Evolutionary conservation across 1,139 yeast species (phyloP), one percentile per base, ranked within the genome.

Genomic region (Yamadazyma sp.): DNA sequence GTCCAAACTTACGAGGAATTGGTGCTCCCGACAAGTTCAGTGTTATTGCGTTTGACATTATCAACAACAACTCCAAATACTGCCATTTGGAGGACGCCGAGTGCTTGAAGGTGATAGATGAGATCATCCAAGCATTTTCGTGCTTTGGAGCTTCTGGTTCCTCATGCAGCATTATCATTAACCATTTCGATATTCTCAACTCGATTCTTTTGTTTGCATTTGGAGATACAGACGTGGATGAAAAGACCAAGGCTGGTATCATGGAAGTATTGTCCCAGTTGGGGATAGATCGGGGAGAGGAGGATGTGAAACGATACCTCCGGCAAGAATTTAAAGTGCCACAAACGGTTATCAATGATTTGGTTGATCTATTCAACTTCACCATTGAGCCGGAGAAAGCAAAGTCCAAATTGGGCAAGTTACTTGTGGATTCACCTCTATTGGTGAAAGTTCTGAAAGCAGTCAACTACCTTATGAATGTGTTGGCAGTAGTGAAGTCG

Each of bases 41-140:
- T 29, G 95, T 94, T 39, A 80, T 88, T 30, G 92, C 85, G 50
- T 90, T 90, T 61, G 97, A 92, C 59, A 83, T 90, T 28, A 71
- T 85, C 2, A 73, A 86, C 0, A 64, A 68, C 22, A 78, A 77
- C 31, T 51, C 45, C 22, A 54, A 72, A 7, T 64, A 78, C 4
- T 39, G 41, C 5, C 37, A 44, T 14, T 70, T 76, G 36, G 73
- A 83, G 48, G 97, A 92, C 56, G 96, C 97, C 0, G 98, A 92
- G 53, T 79, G 92, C 43, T 66, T 92, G 35, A 85, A 86, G 50
- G 85, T 88, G 1, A 71, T 88, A 26, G 94, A 86, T 52, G 95
- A 88, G 50, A 70, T 89, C 5, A 60, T 86, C 2, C 61, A 70
- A 4, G 55, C 73, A 1, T 78, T 86, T 41, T 90, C 94, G 1